A percentile compares a stretch with the other conserved stretches of the same genome.
phyloP scores from a whole-genome alignment of 1,284 basidiomycete genomes.

The Malassezia nana region DNA sequence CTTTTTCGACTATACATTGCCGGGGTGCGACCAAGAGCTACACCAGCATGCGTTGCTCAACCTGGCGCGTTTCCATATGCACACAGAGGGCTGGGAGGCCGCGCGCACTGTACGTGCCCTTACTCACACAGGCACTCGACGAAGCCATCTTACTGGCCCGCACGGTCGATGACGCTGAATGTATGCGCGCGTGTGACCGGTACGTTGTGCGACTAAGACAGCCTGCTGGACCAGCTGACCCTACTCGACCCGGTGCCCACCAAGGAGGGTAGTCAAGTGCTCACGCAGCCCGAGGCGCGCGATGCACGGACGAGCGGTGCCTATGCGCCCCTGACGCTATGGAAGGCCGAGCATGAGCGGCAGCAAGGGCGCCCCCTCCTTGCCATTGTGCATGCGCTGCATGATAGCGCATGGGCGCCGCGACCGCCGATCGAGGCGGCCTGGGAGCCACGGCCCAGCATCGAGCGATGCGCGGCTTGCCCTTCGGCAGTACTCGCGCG shows the following conservation, averaged over 20 bases:
- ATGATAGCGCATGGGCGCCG: slow-evolving; percentile 10
- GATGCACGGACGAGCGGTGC: slow-evolving; percentile 6
- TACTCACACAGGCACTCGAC: slow-evolving; percentile 8
- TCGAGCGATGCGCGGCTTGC: slow-evolving; percentile 14
- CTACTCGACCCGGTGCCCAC: not conserved
- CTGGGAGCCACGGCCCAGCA: slow-evolving; percentile 19
- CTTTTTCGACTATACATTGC: slow-evolving; percentile 17
- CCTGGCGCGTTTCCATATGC: slow-evolving; percentile 9
- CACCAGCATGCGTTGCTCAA: slow-evolving; percentile 19
- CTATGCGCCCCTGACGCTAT: slow-evolving; percentile 9
- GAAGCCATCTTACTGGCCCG: slow-evolving; percentile 17
- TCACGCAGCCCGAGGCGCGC: slow-evolving; percentile 5
- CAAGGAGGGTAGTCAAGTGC: not conserved
- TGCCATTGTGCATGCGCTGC: slow-evolving; percentile 1
- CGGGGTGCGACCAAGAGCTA: slow-evolving; percentile 17
- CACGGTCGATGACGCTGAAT: slow-evolving; percentile 16
- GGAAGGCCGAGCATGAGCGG: slow-evolving; percentile 11
- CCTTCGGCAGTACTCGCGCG: slow-evolving; percentile 15
- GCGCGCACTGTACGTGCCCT: slow-evolving; percentile 8
- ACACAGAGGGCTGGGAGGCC: slow-evolving; percentile 3
- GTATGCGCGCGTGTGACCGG: slow-evolving; percentile 18
- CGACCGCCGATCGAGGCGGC: not conserved
- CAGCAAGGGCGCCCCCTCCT: slow-evolving; percentile 9
- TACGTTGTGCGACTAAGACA: not conserved
- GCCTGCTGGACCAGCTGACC: slow-evolving; percentile 15